Evolutionary conservation across 371 early-diverging fungal species (phyloP), one percentile per base, ranked within the genome.

Genomic region (Mortierella polycephala): DNA sequence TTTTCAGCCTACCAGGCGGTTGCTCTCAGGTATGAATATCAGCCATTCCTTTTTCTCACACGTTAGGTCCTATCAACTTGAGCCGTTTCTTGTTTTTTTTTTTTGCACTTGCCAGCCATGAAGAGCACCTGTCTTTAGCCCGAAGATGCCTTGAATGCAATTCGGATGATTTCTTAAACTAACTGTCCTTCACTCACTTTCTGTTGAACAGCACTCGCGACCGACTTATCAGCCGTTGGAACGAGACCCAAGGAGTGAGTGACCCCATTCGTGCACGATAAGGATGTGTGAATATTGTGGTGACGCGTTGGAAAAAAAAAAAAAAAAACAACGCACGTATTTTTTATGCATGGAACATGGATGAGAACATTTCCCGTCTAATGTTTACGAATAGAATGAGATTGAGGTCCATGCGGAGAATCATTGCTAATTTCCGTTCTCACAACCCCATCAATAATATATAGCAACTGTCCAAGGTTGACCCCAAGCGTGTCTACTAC

Each of bases 401-500:
- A 1, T 47, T 47, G 45, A 20, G 47, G 37, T n/a, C 60, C 42
- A 46, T 59, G 47, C 37, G 20, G 9, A 20, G 18, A 20, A 57
- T 20, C 7, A 12, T 11, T 23, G 13, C 44, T 23, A 13, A 44
- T 45, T 45, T 20, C 39, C 30, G 4, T 30, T 30, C 30, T 30
- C 30, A 2, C 30, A 30, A 30, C 30, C 16, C 51, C 41, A 21
- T 41, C 3, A 37, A n/a, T 37, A 1, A 8, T 40, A 41, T 13
- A 56, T 56, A 77, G 71, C 69, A 76, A 70, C 52, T 75, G 56
- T 70, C 72, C 62, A 72, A 76, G 76, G 51, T 54, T 45, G 89
- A 92, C 65, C 93, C 93, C 54, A 97, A 97, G 86, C 91, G 96
- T 51, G 92, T 96, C 44, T 96, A 96, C 85, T 97, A 97, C 84